Base-by-base conservation (phyloP, 306 rosid species). In the Leucaena leucocephala region DNA sequence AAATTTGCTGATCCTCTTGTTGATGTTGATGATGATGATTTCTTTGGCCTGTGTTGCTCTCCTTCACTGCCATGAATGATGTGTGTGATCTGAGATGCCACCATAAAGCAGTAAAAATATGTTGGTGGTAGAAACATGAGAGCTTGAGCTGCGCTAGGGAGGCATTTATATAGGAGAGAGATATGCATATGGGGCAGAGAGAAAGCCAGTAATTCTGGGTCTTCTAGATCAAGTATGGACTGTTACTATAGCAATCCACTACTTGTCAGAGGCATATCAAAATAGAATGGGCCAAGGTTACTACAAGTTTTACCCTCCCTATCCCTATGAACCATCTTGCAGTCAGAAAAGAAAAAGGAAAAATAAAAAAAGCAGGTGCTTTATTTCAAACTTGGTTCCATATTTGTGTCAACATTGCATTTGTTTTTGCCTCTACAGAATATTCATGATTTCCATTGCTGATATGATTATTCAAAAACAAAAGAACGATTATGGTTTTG, bases 11-110 rank as follows among this genome's bases (percentile, higher is more conserved):
- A 6, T 73, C 68, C 38, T 68, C 66, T n/a, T 65, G 61, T 33
- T 81, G 75, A n/a, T 74, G 75, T 8, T n/a, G 64, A 9, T 22
- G 64, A 16, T n/a, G 64, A 9, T 22, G 64, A 16, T 22, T 64
- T 39, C 13, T 82, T 59, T 70, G 76, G 82, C 74, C 78, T 72
- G 78, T 84, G 77, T 36, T 82, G 82, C 81, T 84, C 79, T 83
- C 90, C 55, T 85, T 74, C 68, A 77, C 69, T 61, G 84, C 88
- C 92, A 88, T 88, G 84, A 79, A 81, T 78, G 84, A 48, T 70
- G 34, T 22, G 66, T 58, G 48, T 72, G 71, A 42, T 58, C 57
- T 72, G 71, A 42, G 36, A 49, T 69, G 78, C 43, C 73, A 85
- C 83, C 83, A 69, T 74, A 78, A 65, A 77, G 74, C 36, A 76